Evolutionary conservation across 2,329 filamentous ascomycete species (phyloP).

Genomic region (Monosporascus sp.): DNA sequence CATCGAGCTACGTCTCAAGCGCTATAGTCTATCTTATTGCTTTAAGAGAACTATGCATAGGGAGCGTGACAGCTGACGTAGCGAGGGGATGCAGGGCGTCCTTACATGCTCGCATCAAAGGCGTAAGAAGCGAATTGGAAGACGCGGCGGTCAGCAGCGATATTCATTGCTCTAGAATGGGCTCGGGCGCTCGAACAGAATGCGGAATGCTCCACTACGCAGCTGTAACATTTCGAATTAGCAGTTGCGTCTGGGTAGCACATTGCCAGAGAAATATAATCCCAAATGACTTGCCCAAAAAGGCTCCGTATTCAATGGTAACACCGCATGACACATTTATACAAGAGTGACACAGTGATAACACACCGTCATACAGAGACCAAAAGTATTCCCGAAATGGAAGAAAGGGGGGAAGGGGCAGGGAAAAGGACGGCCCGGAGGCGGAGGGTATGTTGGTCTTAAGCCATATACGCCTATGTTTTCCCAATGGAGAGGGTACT

Average conservation of each 20-base stretch:
- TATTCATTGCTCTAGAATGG: neutral
- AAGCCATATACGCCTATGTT: too few relatives aligned
- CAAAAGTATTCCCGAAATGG: too few relatives aligned
- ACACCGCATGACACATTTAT: too few relatives aligned
- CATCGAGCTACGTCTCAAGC: too few relatives aligned
- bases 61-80: neutral
- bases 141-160: conserved; percentile 7
- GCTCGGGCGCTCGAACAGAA: conserved; percentile 1
- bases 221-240: conserved; percentile 29
- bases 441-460: too few relatives aligned
- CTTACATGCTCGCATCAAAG: conserved; percentile 30
- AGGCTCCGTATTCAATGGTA: too few relatives aligned
- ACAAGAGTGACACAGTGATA: too few relatives aligned
- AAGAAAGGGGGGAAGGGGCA: too few relatives aligned
- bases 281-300: neutral
- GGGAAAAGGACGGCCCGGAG: too few relatives aligned
- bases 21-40: neutral
- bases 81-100: neutral
- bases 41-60: neutral
- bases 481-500: too few relatives aligned
- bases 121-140: conserved; percentile 27
- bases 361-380: too few relatives aligned
- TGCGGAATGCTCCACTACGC: conserved; percentile 1
- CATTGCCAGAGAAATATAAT: neutral
- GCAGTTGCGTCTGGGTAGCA: neutral